Conservation (phyloP, 2,329 filamentous ascomycete genomes). For the Penicillium sp. region DNA sequence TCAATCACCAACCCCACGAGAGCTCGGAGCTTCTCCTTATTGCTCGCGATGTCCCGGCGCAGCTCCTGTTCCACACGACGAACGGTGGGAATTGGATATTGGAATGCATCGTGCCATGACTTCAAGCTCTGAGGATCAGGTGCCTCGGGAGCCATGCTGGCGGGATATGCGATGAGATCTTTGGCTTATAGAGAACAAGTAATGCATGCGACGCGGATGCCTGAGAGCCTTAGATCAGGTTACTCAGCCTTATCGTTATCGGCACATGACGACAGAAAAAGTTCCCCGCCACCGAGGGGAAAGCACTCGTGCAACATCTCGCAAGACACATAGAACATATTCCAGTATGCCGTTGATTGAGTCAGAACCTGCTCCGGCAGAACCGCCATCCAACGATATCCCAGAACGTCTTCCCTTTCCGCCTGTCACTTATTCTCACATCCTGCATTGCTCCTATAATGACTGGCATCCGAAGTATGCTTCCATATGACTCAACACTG, state of each 20-base stretch:
- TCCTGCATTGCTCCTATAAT: constrained; percentile 92
- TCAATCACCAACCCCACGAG: constrained; percentile 59
- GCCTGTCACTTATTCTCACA: constrained; percentile 79
- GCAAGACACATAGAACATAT: neutral
- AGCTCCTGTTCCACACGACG: constrained; percentile 64
- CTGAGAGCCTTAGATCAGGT: constrained; percentile 10
- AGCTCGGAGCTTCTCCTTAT: constrained; percentile 64
- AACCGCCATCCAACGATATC: constrained; percentile 16
- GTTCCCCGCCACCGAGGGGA: constrained; percentile 19
- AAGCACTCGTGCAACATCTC: neutral
- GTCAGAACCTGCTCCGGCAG: constrained; percentile 17
- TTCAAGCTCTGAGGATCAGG: constrained; percentile 58
- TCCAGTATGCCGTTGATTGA: constrained; percentile 33
- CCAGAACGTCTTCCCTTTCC: constrained; percentile 65
- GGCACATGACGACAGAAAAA: constrained; percentile 24
- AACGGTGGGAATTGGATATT: constrained; percentile 62
- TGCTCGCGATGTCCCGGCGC: constrained; percentile 60
- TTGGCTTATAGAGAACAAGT: constrained; percentile 9
- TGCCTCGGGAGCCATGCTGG: constrained; percentile 54
- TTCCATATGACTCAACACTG: neutral
- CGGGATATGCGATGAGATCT: constrained; percentile 10
- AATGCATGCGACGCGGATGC: constrained; percentile 8
- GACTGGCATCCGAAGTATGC: constrained; percentile 77
- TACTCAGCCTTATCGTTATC: constrained; percentile 25
- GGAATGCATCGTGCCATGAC: constrained; percentile 67